Evolutionary conservation across 2,329 filamentous ascomycete genomes (phyloP).

Genomic region (Nannizzia gypsea): DNA sequence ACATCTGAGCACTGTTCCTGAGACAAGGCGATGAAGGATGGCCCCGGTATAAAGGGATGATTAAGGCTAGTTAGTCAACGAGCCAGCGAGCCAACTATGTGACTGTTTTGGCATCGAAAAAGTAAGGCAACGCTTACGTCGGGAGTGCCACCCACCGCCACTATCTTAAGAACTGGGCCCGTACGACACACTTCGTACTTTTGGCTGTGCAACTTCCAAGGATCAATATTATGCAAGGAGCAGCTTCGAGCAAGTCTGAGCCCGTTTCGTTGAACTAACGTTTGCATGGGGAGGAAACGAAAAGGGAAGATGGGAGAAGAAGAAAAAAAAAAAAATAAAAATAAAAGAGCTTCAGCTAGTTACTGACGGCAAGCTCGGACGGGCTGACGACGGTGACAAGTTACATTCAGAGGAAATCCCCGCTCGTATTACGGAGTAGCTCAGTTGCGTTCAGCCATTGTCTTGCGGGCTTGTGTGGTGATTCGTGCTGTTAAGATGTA

Average conservation of each 20-base stretch:
- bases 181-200: background rate
- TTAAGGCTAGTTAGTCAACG: no score
- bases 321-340: no score
- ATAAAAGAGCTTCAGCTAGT: background rate
- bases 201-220: background rate
- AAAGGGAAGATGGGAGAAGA: no score
- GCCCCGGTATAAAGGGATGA: background rate
- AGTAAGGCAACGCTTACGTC: background rate
- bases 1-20: background rate
- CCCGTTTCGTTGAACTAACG: background rate
- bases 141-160: constrained; percentile 1
- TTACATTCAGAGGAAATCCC: no score
- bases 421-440: no score
- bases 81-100: background rate
- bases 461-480: background rate
- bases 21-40: background rate
- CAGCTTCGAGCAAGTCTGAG: background rate
- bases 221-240: constrained; percentile 1
- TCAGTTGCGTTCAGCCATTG: no score
- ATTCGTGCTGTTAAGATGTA: background rate
- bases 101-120: background rate
- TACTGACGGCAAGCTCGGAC: no score
- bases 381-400: no score
- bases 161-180: background rate
- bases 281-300: background rate